These are phyloP conservation scores for Geosmithia putterillii DNA, from an alignment of 2,329 filamentous ascomycete species.

Conservation along the genomic window DNA sequence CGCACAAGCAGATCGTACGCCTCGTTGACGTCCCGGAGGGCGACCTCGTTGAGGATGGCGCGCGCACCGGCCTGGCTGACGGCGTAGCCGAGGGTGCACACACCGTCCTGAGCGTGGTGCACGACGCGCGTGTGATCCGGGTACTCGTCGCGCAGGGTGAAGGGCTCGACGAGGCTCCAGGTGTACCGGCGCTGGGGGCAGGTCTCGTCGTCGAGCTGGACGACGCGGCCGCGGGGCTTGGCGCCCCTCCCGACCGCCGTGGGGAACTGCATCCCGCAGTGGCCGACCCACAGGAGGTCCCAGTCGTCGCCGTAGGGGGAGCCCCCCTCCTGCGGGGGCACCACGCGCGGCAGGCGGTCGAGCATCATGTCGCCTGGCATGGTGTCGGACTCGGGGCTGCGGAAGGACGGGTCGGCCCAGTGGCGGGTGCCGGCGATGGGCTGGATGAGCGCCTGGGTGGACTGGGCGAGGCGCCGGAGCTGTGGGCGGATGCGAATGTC, in stretches of 20 bases:
- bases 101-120: constrained; percentile 24
- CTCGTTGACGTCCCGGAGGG: constrained; percentile 22
- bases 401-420: constrained; percentile 13
- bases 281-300: constrained; percentile 39
- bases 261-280: constrained; percentile 27
- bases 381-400: constrained; percentile 3
- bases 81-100: constrained; percentile 39
- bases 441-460: constrained; percentile 20
- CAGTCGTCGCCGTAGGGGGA: constrained; percentile 37
- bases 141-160: constrained; percentile 18
- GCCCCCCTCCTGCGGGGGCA: constrained; percentile 7
- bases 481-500: constrained; percentile 37
- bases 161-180: constrained; percentile 19
- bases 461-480: constrained; percentile 25
- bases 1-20: constrained; percentile 31
- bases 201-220: constrained; percentile 19
- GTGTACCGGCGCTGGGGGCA: constrained; percentile 20
- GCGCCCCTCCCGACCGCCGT: constrained; percentile 5
- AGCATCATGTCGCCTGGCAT: constrained; percentile 8
- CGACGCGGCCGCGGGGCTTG: constrained; percentile 15
- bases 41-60: constrained; percentile 42
- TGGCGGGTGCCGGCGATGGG: constrained; percentile 8
- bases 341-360: constrained; percentile 7
- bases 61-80: constrained; percentile 34
- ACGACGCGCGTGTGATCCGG: constrained; percentile 29